These are phyloP conservation scores for Sextonia rubra DNA, from an alignment of 164 flowering plant genomes.

Conservation along the genomic window DNA sequence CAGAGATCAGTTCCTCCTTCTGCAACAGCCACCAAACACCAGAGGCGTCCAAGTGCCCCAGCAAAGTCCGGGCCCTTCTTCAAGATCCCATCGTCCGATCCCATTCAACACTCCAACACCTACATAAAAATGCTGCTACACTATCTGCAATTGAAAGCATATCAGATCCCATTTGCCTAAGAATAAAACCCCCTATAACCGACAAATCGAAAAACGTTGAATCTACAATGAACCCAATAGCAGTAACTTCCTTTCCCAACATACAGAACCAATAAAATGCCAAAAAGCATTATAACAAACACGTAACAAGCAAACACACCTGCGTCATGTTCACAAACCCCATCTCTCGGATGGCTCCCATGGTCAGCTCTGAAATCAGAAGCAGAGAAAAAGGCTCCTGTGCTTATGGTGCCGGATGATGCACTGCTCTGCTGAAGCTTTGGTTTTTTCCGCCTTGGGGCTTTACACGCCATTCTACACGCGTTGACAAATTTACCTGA, in stretches of 20 bases:
- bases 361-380: conserved; percentile 59
- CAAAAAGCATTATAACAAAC: background rate
- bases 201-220: too few species aligned
- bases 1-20: too few species aligned
- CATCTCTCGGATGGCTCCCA: conserved; percentile 66
- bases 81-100: too few species aligned
- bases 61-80: too few species aligned
- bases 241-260: background rate
- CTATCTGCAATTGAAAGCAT: too few species aligned
- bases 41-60: too few species aligned
- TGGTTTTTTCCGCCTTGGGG: conserved; percentile 12
- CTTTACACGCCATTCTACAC: too few species aligned
- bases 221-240: background rate
- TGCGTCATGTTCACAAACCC: conserved; percentile 78
- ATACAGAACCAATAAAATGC: background rate
- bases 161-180: background rate
- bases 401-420: conserved; percentile 82
- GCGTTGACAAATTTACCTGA: too few species aligned
- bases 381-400: conserved; percentile 44
- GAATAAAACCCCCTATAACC: background rate
- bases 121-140: too few species aligned
- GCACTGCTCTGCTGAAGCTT: conserved; percentile 17
- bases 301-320: conserved; percentile 32
- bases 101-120: too few species aligned
- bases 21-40: too few species aligned